Percentiles rank a stretch among this genome's conserved stretches.
Evolutionary conservation across 169 alveolate genomes (phyloP).

Genomic region (Plasmodium gonderi): DNA sequence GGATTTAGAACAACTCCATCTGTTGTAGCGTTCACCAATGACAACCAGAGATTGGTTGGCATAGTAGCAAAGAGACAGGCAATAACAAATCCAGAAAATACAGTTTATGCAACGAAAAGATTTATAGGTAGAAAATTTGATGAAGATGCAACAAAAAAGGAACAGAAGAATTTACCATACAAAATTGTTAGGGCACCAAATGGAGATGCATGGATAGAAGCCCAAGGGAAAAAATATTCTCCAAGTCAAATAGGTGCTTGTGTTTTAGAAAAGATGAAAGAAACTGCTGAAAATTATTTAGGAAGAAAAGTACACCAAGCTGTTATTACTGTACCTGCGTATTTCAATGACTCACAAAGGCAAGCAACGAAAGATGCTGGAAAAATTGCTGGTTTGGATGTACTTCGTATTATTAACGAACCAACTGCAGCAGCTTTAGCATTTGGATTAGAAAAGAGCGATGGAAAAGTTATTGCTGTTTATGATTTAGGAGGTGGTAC

Average conservation of each 20-base stretch:
- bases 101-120: conserved; percentile 96
- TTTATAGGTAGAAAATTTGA: conserved; percentile 96
- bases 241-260: conserved; percentile 98
- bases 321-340: conserved; percentile 98
- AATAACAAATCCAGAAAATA: conserved; percentile 97
- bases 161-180: conserved; percentile 95
- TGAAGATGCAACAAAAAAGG: conserved; percentile 97
- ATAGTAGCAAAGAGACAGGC: conserved; percentile 98
- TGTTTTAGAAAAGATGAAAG: conserved; percentile 96
- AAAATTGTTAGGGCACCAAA: conserved; percentile 96
- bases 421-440: conserved; percentile 99
- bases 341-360: conserved; percentile 96
- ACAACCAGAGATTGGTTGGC: conserved; percentile 97
- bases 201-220: conserved; percentile 99
- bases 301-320: conserved; percentile 95
- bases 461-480: conserved; percentile 93
- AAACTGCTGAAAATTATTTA: conserved; percentile 96
- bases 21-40: conserved; percentile 97
- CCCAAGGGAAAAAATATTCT: conserved; percentile 95
- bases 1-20: conserved; percentile 98
- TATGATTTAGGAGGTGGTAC: conserved; percentile 98
- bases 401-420: conserved; percentile 97
- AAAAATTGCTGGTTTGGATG: conserved; percentile 95
- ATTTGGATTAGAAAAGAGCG: conserved; percentile 97
- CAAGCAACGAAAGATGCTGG: conserved; percentile 99